Conservation (phyloP, 805 yeast genomes). For the Lachancea sp. region DNA sequence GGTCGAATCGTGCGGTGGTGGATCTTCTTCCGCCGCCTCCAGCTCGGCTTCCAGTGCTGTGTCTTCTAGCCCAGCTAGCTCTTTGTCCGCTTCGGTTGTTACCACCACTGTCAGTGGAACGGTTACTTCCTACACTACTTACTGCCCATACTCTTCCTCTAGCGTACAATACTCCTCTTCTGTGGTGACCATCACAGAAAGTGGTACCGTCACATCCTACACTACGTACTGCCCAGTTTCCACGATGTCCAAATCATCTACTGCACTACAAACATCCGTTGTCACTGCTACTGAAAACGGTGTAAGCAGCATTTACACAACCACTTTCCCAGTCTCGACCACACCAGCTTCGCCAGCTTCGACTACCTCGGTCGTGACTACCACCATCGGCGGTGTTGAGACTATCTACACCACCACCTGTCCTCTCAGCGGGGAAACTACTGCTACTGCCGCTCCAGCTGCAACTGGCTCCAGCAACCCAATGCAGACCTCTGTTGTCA, state of each 20-base stretch:
- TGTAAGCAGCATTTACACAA: conserved; percentile 15
- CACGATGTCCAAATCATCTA: conserved; percentile 2
- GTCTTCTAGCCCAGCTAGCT: background rate
- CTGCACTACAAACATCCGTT: conserved; percentile 7
- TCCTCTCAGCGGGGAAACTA: conserved; percentile 1
- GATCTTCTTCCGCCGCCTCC: background rate
- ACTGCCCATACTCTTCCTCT: conserved; percentile 9
- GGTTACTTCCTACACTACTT: conserved; percentile 15
- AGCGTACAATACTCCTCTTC: conserved; percentile 6
- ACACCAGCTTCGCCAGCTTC: background rate
- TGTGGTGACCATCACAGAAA: conserved; percentile 14
- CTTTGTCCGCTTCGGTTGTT: conserved; percentile 5
- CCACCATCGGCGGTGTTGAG: conserved; percentile 4
- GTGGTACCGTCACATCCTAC: conserved; percentile 14
- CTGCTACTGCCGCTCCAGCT: conserved; percentile 8
- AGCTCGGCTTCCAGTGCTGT: background rate
- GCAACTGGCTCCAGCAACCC: background rate
- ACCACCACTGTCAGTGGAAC: conserved; percentile 6
- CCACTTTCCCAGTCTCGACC: conserved; percentile 12
- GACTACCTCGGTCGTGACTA: conserved; percentile 3
- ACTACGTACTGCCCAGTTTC: conserved; percentile 16
- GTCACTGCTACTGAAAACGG: conserved; percentile 8
- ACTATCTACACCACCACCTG: conserved; percentile 4
- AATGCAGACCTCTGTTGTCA: conserved; percentile 3
- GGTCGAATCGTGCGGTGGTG: conserved; percentile 17